phyloP scores from a whole-genome alignment of 2,329 filamentous ascomycete genomes.

The Fusarium buharicum region DNA sequence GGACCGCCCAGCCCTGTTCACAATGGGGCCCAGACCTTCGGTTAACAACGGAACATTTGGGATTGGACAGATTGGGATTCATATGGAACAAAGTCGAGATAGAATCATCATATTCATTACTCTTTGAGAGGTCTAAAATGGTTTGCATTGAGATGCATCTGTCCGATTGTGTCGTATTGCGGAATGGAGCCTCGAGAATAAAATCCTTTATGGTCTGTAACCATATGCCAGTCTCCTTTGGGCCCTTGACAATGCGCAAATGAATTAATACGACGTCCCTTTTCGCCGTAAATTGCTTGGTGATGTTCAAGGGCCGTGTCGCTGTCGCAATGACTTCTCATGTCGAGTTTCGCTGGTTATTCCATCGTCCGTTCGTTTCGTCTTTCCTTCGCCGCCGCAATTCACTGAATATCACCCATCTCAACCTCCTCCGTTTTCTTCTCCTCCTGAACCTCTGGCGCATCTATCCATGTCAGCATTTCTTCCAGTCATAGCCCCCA shows the following conservation, averaged over 20 bases:
- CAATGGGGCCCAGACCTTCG: not conserved
- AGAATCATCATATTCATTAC: constrained; percentile 21
- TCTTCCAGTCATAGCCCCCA: not conserved
- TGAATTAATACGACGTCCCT: not conserved
- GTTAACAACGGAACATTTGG: not conserved
- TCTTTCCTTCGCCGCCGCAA: not conserved
- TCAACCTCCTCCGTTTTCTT: constrained; percentile 43
- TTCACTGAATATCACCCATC: constrained; percentile 45
- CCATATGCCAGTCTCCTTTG: not conserved
- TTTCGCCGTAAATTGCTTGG: not conserved
- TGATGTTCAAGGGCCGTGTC: constrained; percentile 5
- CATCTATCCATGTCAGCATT: constrained; percentile 34
- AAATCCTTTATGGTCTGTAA: not conserved
- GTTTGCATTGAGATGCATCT: constrained; percentile 6
- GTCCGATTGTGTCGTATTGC: not conserved
- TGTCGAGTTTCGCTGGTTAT: not conserved
- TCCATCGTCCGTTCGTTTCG: not conserved
- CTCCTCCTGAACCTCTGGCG: constrained; percentile 33
- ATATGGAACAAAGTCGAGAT: not conserved
- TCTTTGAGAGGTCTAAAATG: constrained; percentile 9
- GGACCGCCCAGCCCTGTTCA: not conserved
- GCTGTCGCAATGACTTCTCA: not conserved
- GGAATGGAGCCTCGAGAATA: not conserved
- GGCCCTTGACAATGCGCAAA: not conserved
- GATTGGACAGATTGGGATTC: not conserved